Evolutionary conservation across 208 protist species (phyloP).

Genomic region (Sergeia podlipaevii): DNA sequence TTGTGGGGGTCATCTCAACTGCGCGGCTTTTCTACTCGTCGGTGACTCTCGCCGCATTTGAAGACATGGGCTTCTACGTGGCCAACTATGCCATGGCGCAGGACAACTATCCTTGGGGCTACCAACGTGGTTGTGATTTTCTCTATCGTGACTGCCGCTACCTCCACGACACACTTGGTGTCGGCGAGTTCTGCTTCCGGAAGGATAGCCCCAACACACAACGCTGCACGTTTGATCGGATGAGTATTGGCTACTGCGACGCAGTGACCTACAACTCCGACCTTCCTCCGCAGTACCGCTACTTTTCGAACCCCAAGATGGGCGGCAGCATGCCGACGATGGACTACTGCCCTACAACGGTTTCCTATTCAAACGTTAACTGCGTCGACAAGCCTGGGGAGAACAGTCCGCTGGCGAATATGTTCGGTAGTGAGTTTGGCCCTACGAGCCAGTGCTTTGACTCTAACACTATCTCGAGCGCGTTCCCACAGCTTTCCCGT

Average conservation of each 20-base stretch:
- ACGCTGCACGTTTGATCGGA: constrained; percentile 34
- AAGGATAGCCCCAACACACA: not conserved
- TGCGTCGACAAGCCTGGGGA: constrained; percentile 23
- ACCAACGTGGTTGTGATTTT: constrained; percentile 38
- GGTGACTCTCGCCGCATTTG: constrained; percentile 52
- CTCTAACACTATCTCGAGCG: constrained; percentile 32
- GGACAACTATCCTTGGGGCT: constrained; percentile 33
- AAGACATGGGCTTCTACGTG: constrained; percentile 50
- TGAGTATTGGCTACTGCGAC: constrained; percentile 29
- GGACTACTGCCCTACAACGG: constrained; percentile 53
- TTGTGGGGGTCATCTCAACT: constrained; percentile 37
- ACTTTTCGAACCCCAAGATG: constrained; percentile 20
- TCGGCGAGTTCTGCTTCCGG: constrained; percentile 54
- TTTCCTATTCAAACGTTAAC: constrained; percentile 20
- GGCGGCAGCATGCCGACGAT: constrained; percentile 31
- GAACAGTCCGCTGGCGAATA: constrained; percentile 12
- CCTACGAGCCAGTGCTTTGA: constrained; percentile 33
- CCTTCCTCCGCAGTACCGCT: constrained; percentile 26
- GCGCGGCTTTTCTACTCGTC: constrained; percentile 32
- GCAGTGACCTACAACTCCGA: constrained; percentile 13
- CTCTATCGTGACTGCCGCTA: constrained; percentile 42
- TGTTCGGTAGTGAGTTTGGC: constrained; percentile 37
- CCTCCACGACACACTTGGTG: constrained; percentile 1
- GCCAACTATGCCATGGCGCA: constrained; percentile 44
- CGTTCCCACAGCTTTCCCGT: constrained; percentile 9